These are phyloP conservation scores for Coemansia sp. DNA, from an alignment of 192 early-diverging fungal species.

Conservation along the genomic window DNA sequence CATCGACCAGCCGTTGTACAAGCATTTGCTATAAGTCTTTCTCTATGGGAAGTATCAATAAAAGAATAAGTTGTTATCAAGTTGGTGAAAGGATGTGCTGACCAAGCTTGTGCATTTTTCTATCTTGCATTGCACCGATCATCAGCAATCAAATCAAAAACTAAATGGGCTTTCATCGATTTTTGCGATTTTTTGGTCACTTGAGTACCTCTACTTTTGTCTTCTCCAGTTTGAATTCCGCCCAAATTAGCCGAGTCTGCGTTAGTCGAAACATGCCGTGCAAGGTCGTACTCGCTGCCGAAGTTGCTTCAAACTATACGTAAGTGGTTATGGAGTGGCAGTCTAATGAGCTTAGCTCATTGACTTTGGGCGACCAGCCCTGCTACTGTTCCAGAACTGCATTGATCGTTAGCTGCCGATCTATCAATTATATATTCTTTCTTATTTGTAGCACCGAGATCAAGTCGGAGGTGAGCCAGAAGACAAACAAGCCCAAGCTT, in stretches of 20 bases:
- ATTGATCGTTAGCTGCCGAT: background rate
- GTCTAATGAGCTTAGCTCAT: no score
- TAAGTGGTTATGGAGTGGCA: conserved; percentile 21
- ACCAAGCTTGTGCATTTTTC: background rate
- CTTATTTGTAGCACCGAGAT: conserved; percentile 30
- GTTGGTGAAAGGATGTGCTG: background rate
- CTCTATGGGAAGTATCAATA: background rate
- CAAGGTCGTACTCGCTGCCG: conserved; percentile 57
- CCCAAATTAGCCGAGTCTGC: conserved; percentile 1
- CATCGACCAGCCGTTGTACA: conserved; percentile 50
- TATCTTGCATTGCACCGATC: background rate
- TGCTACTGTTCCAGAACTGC: background rate
- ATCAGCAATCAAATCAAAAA: background rate
- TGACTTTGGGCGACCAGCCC: no score
- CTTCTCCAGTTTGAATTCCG: conserved; percentile 8
- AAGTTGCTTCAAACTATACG: conserved; percentile 55
- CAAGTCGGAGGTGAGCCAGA: conserved; percentile 61
- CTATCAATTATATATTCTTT: background rate
- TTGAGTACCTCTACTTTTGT: conserved; percentile 7
- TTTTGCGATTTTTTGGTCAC: conserved; percentile 1
- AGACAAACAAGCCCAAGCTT: conserved; percentile 65
- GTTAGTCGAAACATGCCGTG: conserved; percentile 41
- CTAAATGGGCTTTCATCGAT: background rate
- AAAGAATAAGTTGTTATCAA: background rate
- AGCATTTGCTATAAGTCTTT: conserved; percentile 19